A percentile compares a stretch with the other conserved stretches of the same genome.
These are phyloP conservation scores for Ophiorrhiza pumila DNA, from an alignment of 257 asterid species.

Conservation along the genomic window DNA sequence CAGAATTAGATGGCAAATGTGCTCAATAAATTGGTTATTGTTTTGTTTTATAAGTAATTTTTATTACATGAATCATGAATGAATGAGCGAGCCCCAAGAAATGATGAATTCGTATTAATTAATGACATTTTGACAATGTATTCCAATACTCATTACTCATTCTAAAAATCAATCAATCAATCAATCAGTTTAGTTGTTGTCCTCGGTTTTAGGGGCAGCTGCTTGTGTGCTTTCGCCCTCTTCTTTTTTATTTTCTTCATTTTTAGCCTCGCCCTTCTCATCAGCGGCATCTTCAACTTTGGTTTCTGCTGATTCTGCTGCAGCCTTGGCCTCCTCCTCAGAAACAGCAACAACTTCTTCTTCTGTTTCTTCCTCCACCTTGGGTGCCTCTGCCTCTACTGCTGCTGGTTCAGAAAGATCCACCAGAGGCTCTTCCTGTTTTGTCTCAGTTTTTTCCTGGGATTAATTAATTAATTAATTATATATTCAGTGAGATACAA, in stretches of 20 bases:
- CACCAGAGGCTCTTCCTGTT: slow-evolving; percentile 35
- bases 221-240: slow-evolving; percentile 11
- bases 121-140: no score
- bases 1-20: no score
- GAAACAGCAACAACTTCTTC: slow-evolving; percentile 20
- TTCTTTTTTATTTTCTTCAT: slow-evolving; percentile 20
- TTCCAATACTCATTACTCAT: no score
- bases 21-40: not conserved
- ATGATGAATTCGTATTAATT: no score
- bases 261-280: slow-evolving; percentile 2
- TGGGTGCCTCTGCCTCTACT: slow-evolving; percentile 27
- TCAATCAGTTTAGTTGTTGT: slow-evolving; percentile 11
- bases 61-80: no score
- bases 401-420: slow-evolving; percentile 39
- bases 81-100: slow-evolving; percentile 32
- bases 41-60: slow-evolving; percentile 13
- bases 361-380: slow-evolving; percentile 28
- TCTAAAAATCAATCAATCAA: not conserved
- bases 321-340: slow-evolving; percentile 9
- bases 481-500: not conserved
- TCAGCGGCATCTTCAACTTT: slow-evolving; percentile 27
- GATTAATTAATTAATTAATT: not conserved
- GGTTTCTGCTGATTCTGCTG: slow-evolving; percentile 23
- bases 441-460: slow-evolving; percentile 46
- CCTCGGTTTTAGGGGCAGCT: slow-evolving; percentile 11